These are phyloP conservation scores for Backusella sp. DNA, from an alignment of 192 early-diverging fungal species.

Conservation along the genomic window DNA sequence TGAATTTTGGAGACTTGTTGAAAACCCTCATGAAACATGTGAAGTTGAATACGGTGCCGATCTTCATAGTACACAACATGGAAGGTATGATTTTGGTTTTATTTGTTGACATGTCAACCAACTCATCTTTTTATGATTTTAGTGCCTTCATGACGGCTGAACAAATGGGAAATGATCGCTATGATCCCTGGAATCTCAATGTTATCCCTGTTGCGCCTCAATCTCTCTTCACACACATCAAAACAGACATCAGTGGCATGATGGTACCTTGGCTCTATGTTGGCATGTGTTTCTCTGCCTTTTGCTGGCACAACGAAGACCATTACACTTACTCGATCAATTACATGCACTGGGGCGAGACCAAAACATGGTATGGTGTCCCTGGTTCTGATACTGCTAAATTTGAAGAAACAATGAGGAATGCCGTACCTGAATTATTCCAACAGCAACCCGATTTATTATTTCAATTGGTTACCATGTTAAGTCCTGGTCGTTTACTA, in stretches of 20 bases:
- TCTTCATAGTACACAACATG: slow-evolving; percentile 85
- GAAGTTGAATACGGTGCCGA: slow-evolving; percentile 98
- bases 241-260: slow-evolving; percentile 94
- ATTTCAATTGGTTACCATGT: slow-evolving; percentile 92
- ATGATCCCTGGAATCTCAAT: slow-evolving; percentile 85
- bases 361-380: slow-evolving; percentile 98
- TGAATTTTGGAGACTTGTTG: slow-evolving; percentile 93
- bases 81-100: slow-evolving; percentile 53
- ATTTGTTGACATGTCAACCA: neutral
- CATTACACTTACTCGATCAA: slow-evolving; percentile 97
- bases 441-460: slow-evolving; percentile 88
- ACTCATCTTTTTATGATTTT: slow-evolving; percentile 19
- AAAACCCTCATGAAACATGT: slow-evolving; percentile 82
- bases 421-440: slow-evolving; percentile 84
- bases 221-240: slow-evolving; percentile 88
- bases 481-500: slow-evolving; percentile 73
- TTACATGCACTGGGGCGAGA: slow-evolving; percentile 94
- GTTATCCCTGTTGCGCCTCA: slow-evolving; percentile 77
- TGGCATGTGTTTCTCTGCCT: slow-evolving; percentile 93
- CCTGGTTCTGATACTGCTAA: slow-evolving; percentile 73
- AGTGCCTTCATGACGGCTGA: slow-evolving; percentile 38
- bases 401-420: slow-evolving; percentile 84
- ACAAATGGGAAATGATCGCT: slow-evolving; percentile 6
- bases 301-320: slow-evolving; percentile 99
- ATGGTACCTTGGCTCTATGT: slow-evolving; percentile 98